Evolutionary conservation across 495 filamentous ascomycete species (phyloP), one percentile per base, ranked within the genome.

Genomic region (Friedmanniomyces simplex): DNA sequence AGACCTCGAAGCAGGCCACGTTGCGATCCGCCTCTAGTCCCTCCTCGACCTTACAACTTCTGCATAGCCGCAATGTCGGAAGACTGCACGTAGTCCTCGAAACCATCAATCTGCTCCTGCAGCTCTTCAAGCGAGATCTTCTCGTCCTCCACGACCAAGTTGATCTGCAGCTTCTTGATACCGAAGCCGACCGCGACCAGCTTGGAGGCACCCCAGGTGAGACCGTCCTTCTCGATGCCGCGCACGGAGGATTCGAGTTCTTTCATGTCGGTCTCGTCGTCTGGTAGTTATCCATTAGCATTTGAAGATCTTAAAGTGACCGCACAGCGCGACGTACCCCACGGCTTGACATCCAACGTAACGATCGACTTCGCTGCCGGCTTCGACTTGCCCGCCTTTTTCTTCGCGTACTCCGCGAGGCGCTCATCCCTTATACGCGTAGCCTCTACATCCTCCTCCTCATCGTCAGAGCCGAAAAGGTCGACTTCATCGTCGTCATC

Each of bases 131-230:
- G 71, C 54, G 88, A 90, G 68, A 98, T 71, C 79, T 97, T 97
- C 54, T 97, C 93, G 69, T 98, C 93, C 79, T 97, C 93, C 62
- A 97, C 79, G 63, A 97, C 90, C 60, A 96, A 71, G 82, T 87
- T 97, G 81, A 98, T 94, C 81, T 97, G 94, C 60, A 98, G 82
- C 83, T 97, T 97, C 85, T 93, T 96, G 79, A 98, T 95, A 76
- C 94, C 94, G 81, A 90, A 98, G 68, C 89, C 83, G 60, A 97
- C 85, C 54, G 90, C 71, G 41, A 95, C 86, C 58, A 95, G 76
- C 78, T 91, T 90, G 69, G 86, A 91, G 62, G 79, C 83, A 82
- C 93, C 93, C 93, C 93, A 98, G 45, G 93, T 85, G 55, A 98
- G 85, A 73, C 93, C 93, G 60, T 98, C 93, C 78, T 84, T 81